A percentile compares a stretch with the other conserved stretches of the same genome.
Evolutionary conservation across 2,329 filamentous ascomycete genomes (phyloP).

Genomic region (Sclerotinia spermophila): DNA sequence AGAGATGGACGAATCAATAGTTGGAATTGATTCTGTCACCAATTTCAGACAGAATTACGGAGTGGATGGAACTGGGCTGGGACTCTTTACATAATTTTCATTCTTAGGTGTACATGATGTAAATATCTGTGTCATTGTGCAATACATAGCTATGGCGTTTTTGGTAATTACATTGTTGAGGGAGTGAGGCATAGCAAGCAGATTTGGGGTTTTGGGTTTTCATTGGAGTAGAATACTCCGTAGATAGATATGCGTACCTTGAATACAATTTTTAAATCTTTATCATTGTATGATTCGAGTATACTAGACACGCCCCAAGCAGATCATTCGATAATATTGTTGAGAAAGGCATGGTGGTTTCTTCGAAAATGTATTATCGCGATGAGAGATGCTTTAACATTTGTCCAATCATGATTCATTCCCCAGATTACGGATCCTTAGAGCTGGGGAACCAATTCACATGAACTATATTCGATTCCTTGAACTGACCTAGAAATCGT

Average conservation of each 20-base stretch:
- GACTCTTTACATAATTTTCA: not conserved
- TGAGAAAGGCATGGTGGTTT: not conserved
- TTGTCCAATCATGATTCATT: not conserved
- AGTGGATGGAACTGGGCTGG: not conserved
- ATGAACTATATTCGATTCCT: not conserved
- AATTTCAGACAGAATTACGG: too few species aligned
- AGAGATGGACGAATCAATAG: not conserved
- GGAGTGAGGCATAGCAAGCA: too few species aligned
- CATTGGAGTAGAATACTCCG: not conserved
- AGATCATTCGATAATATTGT: not conserved
- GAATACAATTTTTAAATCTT: not conserved
- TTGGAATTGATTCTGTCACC: not conserved
- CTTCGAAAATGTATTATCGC: not conserved
- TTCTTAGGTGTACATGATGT: not conserved
- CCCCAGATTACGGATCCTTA: not conserved
- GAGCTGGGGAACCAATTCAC: not conserved
- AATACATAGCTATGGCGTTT: conserved; percentile 4
- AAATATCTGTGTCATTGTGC: not conserved
- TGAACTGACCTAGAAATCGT: not conserved
- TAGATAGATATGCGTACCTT: not conserved
- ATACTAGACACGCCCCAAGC: not conserved
- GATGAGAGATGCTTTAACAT: not conserved
- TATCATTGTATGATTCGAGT: not conserved
- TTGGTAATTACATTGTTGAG: not conserved
- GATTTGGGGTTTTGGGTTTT: not conserved